phyloP scores from a whole-genome alignment of 2,329 filamentous ascomycete genomes.

The Pestalotiopsis sp. region DNA sequence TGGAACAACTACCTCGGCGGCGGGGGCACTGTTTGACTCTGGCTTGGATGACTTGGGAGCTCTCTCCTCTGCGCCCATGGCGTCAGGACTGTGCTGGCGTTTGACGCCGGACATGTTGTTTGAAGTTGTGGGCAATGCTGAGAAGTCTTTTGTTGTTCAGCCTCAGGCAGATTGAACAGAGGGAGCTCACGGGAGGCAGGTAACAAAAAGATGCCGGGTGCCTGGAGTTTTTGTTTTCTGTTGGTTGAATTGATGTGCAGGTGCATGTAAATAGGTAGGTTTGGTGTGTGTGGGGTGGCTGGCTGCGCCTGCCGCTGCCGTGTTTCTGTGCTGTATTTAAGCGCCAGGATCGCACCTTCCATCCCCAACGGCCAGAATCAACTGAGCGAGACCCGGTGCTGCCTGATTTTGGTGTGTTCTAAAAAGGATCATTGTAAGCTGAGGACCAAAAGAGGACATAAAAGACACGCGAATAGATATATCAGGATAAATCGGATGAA shows the following conservation, averaged over 20 bases:
- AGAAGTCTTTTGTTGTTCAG: neutral
- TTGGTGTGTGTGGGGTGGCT: neutral
- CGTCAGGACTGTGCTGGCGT: neutral
- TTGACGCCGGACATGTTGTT: neutral
- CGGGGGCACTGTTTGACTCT: neutral
- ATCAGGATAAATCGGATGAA: too few species aligned
- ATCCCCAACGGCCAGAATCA: neutral
- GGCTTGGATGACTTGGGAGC: neutral
- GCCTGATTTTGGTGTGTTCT: neutral
- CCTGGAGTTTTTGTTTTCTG: neutral
- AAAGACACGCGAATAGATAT: too few species aligned
- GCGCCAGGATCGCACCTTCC: neutral
- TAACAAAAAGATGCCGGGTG: neutral
- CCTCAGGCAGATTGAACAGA: neutral
- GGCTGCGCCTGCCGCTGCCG: neutral
- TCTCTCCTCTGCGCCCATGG: neutral
- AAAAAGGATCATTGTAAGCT: too few species aligned
- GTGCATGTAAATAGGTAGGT: neutral
- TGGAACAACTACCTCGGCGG: neutral
- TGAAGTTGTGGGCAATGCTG: neutral
- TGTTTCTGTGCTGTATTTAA: neutral
- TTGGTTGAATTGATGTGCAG: neutral
- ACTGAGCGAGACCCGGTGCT: neutral
- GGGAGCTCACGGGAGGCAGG: neutral
- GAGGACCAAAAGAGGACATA: too few species aligned